These are phyloP conservation scores for Alternaria viburni DNA, from an alignment of 2,329 filamentous ascomycete species.

Conservation along the genomic window DNA sequence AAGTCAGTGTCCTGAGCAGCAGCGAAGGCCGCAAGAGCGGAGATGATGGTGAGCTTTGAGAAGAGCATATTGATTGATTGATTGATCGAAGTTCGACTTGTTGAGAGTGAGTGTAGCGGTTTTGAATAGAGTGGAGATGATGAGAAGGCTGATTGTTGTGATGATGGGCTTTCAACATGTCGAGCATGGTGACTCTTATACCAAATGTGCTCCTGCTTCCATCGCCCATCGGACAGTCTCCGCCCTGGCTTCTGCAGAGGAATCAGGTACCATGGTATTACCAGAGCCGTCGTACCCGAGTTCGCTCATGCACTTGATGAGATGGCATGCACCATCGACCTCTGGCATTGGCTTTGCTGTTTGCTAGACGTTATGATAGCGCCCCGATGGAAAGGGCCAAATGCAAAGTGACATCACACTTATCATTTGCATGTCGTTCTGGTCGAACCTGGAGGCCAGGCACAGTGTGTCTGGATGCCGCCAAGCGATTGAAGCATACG, in stretches of 20 bases:
- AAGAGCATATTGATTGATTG: constrained; percentile 26
- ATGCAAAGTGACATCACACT: background rate
- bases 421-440: background rate
- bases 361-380: background rate
- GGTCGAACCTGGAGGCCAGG: background rate
- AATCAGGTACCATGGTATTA: background rate
- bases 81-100: background rate
- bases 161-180: background rate
- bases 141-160: background rate
- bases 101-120: background rate
- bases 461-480: background rate
- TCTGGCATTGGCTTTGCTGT: background rate
- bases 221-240: background rate
- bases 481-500: background rate
- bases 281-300: background rate
- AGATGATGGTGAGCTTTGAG: constrained; percentile 31
- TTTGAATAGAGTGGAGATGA: background rate
- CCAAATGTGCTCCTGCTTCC: background rate
- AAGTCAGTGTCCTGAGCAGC: constrained; percentile 31
- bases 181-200: constrained; percentile 3
- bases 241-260: background rate
- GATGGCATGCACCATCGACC: background rate
- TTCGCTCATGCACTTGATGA: background rate
- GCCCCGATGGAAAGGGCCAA: background rate
- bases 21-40: constrained; percentile 27